Percentiles rank a stretch among this genome's conserved stretches.
Conservation (phyloP, 2,329 filamentous ascomycete species). For the Alternaria ventricosa region DNA sequence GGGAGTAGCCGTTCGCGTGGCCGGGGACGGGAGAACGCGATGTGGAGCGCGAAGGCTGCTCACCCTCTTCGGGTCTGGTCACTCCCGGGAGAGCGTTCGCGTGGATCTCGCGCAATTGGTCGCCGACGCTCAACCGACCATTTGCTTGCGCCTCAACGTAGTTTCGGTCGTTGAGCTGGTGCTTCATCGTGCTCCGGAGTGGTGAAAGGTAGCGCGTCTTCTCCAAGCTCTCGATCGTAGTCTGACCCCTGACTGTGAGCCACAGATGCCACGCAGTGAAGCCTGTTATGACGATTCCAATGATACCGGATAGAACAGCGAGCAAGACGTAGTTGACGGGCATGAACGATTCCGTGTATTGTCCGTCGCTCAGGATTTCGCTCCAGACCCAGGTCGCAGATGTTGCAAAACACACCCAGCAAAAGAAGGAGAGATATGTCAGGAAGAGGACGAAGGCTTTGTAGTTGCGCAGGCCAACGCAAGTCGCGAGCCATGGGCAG, state of each 20-base stretch:
- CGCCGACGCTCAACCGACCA: constrained; percentile 56
- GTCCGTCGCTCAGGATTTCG: constrained; percentile 74
- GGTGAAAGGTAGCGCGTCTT: constrained; percentile 93
- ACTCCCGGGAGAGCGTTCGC: constrained; percentile 81
- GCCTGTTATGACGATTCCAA: constrained; percentile 84
- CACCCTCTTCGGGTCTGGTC: constrained; percentile 81
- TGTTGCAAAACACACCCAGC: constrained; percentile 79
- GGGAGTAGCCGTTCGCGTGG: constrained; percentile 49
- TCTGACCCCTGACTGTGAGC: constrained; percentile 79
- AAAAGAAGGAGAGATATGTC: constrained; percentile 86
- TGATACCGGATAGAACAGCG: constrained; percentile 85
- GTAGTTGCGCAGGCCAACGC: constrained; percentile 92
- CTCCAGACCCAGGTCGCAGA: constrained; percentile 82
- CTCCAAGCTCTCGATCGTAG: constrained; percentile 95
- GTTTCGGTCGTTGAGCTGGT: constrained; percentile 61
- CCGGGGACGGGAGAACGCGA: constrained; percentile 45
- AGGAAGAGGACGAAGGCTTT: constrained; percentile 94
- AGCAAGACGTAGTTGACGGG: constrained; percentile 92
- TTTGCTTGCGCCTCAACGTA: constrained; percentile 52
- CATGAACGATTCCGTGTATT: constrained; percentile 77
- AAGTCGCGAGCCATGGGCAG: constrained; percentile 96
- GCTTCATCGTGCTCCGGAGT: constrained; percentile 72
- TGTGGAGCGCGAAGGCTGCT: constrained; percentile 59
- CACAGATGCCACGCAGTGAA: constrained; percentile 94
- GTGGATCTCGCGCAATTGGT: constrained; percentile 81